A percentile compares a stretch with the other conserved stretches of the same genome.
These are phyloP conservation scores for Bertia moriformis DNA, from an alignment of 2,329 filamentous ascomycete species.

Conservation along the genomic window DNA sequence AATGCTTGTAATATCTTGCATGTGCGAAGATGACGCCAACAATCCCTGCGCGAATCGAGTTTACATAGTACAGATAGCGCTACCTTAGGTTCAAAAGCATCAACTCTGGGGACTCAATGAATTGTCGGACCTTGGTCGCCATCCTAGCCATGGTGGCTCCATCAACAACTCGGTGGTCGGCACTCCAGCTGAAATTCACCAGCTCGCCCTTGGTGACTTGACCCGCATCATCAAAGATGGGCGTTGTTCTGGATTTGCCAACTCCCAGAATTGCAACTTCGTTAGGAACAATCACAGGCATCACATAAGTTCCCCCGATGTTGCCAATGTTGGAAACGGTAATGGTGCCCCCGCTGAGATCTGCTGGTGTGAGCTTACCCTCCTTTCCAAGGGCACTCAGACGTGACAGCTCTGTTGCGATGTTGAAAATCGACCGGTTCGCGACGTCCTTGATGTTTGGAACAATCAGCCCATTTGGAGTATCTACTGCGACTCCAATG, in stretches of 20 bases:
- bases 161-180: constrained; percentile 45
- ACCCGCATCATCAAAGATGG: constrained; percentile 33
- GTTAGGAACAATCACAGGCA: constrained; percentile 47
- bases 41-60: no score
- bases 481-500: constrained; percentile 55
- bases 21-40: no score
- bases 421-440: constrained; percentile 37
- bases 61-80: no score
- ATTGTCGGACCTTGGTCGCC: constrained; percentile 39
- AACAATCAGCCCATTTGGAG: constrained; percentile 47
- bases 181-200: constrained; percentile 6
- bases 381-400: constrained; percentile 37
- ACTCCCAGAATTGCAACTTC: constrained; percentile 54
- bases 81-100: constrained; percentile 1
- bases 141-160: constrained; percentile 54
- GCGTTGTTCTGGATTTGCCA: constrained; percentile 39
- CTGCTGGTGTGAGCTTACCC: constrained; percentile 39
- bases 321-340: constrained; percentile 57
- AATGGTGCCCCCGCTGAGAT: constrained; percentile 49
- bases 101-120: constrained; percentile 25
- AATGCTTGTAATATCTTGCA: no score
- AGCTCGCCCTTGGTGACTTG: constrained; percentile 3
- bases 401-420: constrained; percentile 39
- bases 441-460: constrained; percentile 52
- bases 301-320: constrained; percentile 52